Base-by-base conservation (phyloP, 345 rosid species). In the Pistacia atlantica region DNA sequence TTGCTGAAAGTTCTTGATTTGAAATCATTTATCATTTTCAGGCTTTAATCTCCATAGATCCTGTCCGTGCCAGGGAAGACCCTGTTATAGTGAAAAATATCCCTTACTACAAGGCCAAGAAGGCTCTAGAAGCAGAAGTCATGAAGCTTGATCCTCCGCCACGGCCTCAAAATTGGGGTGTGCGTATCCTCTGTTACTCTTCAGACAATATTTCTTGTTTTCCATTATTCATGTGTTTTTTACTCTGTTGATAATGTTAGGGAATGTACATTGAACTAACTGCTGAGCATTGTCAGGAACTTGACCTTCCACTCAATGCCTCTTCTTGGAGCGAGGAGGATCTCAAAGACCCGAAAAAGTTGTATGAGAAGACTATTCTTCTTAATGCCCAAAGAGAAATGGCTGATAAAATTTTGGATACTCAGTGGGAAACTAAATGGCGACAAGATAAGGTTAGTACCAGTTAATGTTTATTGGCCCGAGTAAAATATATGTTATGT, bases 341-440 rank as follows among this genome's bases (percentile, higher is more conserved):
- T 75, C 98, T 91, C 72, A 93, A 84, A 84, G 87, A 86, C 78
- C 97, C 98, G 0, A 74, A 87, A 72, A 95, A 87, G 65, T 83
- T 93, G 56, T 91, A 93, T 69, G 97, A 95, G 91, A 95, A 90
- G 93, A 90, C 94, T n/a, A 86, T 95, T 75, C 97, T 95, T 74
- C 90, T 95, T 61, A 93, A 91, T 77, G 98, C 98, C 45, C 98
- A 95, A 81, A 91, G 95, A 84, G 97, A 95, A 82, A 90, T 91
- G 65, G 93, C 97, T 28, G 89, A 91, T 58, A 90, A 86, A 79
- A 84, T 95, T 58, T 83, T 95, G 89, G 97, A 95, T 86, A 81
- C 89, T 57, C 97, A 93, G 58, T 95, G 97, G 98, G 93, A 93
- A 86, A 83, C 83, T 65, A 91, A 91, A 80, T 95, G 98, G 97